A percentile compares a stretch with the other conserved stretches of the same genome.
phyloP scores from a whole-genome alignment of 371 early-diverging fungal species.

The Mortierella sp. region DNA sequence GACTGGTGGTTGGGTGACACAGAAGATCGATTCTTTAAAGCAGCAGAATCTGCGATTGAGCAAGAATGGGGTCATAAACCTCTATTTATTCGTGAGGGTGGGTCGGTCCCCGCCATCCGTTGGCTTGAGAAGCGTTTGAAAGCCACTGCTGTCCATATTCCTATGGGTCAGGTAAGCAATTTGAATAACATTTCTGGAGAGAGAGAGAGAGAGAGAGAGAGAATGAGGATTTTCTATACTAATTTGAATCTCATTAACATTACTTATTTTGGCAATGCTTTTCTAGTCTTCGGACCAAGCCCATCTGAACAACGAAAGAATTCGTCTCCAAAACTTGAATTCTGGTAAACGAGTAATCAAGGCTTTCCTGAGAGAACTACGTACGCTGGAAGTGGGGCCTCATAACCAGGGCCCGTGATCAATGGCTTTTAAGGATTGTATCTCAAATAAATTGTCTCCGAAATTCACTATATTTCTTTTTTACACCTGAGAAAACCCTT shows the following conservation, averaged over 20 bases:
- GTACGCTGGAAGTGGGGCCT: conserved; percentile 24
- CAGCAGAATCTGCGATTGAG: conserved; percentile 76
- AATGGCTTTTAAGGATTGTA: background rate
- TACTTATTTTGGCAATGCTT: background rate
- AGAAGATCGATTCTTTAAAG: conserved; percentile 73
- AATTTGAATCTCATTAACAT: background rate
- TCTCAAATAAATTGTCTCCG: background rate
- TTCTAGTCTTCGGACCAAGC: conserved; percentile 82
- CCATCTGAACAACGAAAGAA: conserved; percentile 84
- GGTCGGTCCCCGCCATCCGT: conserved; percentile 86
- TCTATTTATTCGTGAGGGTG: conserved; percentile 83
- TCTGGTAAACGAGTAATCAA: conserved; percentile 79
- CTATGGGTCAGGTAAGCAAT: conserved; percentile 79
- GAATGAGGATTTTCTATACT: too few relatives aligned
- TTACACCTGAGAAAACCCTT: conserved; percentile 36
- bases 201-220: background rate
- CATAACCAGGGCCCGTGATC: conserved; percentile 8
- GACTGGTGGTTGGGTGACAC: conserved; percentile 89
- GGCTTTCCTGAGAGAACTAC: conserved; percentile 59
- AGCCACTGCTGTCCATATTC: conserved; percentile 81
- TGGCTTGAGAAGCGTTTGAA: conserved; percentile 83
- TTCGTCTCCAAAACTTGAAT: conserved; percentile 76
- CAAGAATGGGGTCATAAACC: conserved; percentile 73
- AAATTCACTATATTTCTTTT: background rate
- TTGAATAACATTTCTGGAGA: background rate